Evolutionary conservation across 83 land plant genomes (phyloP), one percentile per base, ranked within the genome.

Genomic region (Thuja plicata): DNA sequence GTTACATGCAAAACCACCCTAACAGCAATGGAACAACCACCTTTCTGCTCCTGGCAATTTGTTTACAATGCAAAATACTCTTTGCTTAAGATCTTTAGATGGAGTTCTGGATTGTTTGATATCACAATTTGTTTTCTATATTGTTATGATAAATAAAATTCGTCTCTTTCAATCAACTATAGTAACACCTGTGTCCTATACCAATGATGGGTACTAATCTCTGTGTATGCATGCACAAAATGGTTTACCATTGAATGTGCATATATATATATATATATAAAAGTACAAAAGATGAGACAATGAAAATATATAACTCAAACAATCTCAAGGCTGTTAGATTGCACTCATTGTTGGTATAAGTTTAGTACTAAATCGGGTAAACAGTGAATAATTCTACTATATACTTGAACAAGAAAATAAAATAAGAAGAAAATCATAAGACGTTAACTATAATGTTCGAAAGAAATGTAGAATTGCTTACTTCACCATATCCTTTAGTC

Each of bases 401-500:
- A 45, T 82, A 30, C 34, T 74, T 43, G 54, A 82, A 81, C 52
- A 10, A 81, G 5, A 79, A 46, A 38, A 40, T 2, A 79, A 79
- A 21, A 9, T 19, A 27, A 45, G 2, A 41, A 45, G 27, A 81
- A 81, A 41, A 43, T 45, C 50, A 43, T 24, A 43, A 45, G 46
- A 41, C 0, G 4, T 40, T 16, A 17, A 41, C 46, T 80, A 40
- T 54, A 50, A 43, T 86, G 24, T 27, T 37, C 2, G 16, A 37
- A 50, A 55, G 73, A 71, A 62, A 86, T 27, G 73, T n/a, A 45
- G 5, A 52, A 73, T 40, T 43, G 48, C 90, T 88, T 48, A 98
- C 99, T 96, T 98, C 99, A 43, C 99, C 99, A 91, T 89, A 89
- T 77, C 99, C 99, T 32, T 88, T 60, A 81, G 85, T 89, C 73